Evolutionary conservation across 1,284 basidiomycete species (phyloP).

Genomic region (Cryptococcus deneoformans): DNA sequence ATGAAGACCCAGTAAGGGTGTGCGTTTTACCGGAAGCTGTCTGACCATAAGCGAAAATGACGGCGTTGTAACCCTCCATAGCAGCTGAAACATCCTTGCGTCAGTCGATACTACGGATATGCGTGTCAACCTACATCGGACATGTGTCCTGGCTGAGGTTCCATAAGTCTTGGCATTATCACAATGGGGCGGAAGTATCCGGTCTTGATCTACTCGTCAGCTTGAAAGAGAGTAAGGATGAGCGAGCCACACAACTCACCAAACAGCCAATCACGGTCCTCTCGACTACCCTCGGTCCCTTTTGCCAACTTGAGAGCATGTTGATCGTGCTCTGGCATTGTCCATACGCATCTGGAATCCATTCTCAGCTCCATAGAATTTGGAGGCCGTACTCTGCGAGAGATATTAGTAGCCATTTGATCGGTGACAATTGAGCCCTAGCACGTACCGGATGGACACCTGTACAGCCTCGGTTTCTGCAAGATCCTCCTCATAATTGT

Average conservation of each 20-base stretch:
- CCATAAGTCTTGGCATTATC: conserved; percentile 81
- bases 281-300: conserved; percentile 29
- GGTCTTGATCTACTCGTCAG: conserved; percentile 27
- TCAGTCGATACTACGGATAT: background rate
- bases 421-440: background rate
- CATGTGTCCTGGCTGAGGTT: conserved; percentile 78
- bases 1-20: conserved; percentile 75
- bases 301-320: conserved; percentile 41
- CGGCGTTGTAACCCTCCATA: conserved; percentile 95
- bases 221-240: conserved; percentile 43
- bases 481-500: conserved; percentile 19
- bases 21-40: conserved; percentile 80
- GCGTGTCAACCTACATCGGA: conserved; percentile 53
- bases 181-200: conserved; percentile 53
- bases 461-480: conserved; percentile 68
- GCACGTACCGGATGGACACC: conserved; percentile 72
- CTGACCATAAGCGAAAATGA: conserved; percentile 85
- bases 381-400: conserved; percentile 64
- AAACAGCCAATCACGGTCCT: conserved; percentile 48
- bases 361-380: conserved; percentile 47
- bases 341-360: conserved; percentile 35
- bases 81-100: conserved; percentile 56
- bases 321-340: conserved; percentile 34
- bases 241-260: conserved; percentile 43
- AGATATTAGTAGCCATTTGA: background rate